These are phyloP conservation scores for Rasamsonia emersonii DNA, from an alignment of 2,329 filamentous ascomycete species.

Conservation along the genomic window DNA sequence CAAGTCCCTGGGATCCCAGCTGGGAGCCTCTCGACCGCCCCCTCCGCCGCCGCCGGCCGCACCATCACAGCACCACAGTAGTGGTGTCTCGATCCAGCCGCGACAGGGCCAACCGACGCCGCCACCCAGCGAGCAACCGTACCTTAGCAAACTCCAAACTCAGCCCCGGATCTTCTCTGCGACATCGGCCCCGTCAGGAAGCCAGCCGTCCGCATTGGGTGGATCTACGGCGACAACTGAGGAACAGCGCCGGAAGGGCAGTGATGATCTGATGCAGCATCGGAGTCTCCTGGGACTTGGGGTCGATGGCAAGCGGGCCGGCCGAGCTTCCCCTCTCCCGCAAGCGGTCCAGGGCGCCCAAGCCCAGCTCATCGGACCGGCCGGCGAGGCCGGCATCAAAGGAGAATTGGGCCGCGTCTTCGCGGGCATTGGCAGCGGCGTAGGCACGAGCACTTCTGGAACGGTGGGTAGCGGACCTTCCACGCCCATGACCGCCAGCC, in stretches of 20 bases:
- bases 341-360: conserved; percentile 92
- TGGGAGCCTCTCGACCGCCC: conserved; percentile 24
- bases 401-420: conserved; percentile 94
- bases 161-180: conserved; percentile 26
- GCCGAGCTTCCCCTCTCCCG: conserved; percentile 77
- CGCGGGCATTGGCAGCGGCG: conserved; percentile 73
- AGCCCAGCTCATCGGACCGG: conserved; percentile 66
- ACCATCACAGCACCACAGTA: no score
- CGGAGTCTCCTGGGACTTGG: conserved; percentile 65
- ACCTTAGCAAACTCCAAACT: conserved; percentile 21
- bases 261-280: conserved; percentile 50
- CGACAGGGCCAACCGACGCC: conserved; percentile 25
- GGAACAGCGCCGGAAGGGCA: conserved; percentile 36
- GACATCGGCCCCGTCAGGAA: conserved; percentile 24
- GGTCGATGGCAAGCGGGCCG: conserved; percentile 67
- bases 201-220: conserved; percentile 17
- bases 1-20: conserved; percentile 33
- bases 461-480: conserved; percentile 43
- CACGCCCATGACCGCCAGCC: conserved; percentile 47
- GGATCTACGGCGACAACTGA: conserved; percentile 21
- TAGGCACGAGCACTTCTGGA: conserved; percentile 45
- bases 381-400: conserved; percentile 81
- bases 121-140: conserved; percentile 26
- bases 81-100: conserved; percentile 22
- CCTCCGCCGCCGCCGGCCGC: conserved; percentile 7